Conservation (phyloP, 1,284 basidiomycete species). For the Leccinum huronense region DNA sequence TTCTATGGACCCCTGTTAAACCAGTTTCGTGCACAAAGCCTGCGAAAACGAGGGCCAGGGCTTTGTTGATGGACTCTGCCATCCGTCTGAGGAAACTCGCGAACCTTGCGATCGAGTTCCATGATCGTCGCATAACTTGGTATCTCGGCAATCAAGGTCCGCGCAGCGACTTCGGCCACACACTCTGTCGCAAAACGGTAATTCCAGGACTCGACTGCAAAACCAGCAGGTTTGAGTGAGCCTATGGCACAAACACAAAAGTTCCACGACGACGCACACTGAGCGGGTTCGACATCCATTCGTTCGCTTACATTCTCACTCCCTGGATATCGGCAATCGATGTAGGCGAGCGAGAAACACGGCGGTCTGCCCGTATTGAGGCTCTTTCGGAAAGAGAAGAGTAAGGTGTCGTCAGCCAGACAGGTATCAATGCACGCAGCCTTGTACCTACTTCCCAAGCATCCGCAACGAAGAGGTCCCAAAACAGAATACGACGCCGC, state of each 20-base stretch:
- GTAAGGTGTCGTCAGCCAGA: slow-evolving; percentile 11
- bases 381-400: slow-evolving; percentile 38
- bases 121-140: slow-evolving; percentile 67
- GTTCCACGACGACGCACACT: slow-evolving; percentile 26
- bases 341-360: slow-evolving; percentile 54
- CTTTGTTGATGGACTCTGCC: no score
- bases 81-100: slow-evolving; percentile 48
- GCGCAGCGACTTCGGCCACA: slow-evolving; percentile 60
- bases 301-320: slow-evolving; percentile 34
- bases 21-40: no score
- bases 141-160: slow-evolving; percentile 61
- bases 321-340: slow-evolving; percentile 55
- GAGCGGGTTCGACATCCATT: slow-evolving; percentile 23
- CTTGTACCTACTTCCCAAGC: slow-evolving; percentile 44
- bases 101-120: slow-evolving; percentile 69
- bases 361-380: slow-evolving; percentile 64
- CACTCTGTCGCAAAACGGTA: slow-evolving; percentile 65
- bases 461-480: slow-evolving; percentile 56
- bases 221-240: neutral
- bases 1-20: slow-evolving; percentile 61
- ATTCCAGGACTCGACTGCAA: slow-evolving; percentile 55
- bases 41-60: no score
- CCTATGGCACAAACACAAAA: neutral
- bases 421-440: slow-evolving; percentile 1
- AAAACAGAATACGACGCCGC: slow-evolving; percentile 54